Conservation (phyloP, 108 stramenopile species). For the Thalassiosira profunda region DNA sequence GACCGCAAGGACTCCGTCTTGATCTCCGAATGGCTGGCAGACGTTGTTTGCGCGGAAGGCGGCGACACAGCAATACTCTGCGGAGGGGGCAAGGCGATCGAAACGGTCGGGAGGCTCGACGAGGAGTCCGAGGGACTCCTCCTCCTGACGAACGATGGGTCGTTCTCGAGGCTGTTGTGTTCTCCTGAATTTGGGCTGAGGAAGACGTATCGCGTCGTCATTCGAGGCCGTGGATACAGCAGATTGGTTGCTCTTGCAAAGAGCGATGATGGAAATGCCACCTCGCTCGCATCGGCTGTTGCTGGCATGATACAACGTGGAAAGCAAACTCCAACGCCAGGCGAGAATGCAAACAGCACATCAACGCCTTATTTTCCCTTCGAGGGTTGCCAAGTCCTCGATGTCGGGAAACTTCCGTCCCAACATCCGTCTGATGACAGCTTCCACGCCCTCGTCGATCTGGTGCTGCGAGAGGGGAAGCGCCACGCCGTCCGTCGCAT, state of each 20-base stretch:
- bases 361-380: slow-evolving; percentile 10
- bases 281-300: slow-evolving; percentile 5
- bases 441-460: slow-evolving; percentile 23
- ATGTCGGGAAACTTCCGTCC: slow-evolving; percentile 24
- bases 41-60: background rate
- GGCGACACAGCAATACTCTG: background rate
- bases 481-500: slow-evolving; percentile 35
- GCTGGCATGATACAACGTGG: slow-evolving; percentile 20
- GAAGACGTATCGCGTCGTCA: slow-evolving; percentile 37
- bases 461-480: slow-evolving; percentile 30
- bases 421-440: slow-evolving; percentile 28
- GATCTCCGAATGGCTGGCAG: slow-evolving; percentile 34
- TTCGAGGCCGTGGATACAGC: slow-evolving; percentile 13
- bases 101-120: slow-evolving; percentile 75
- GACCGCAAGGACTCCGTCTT: slow-evolving; percentile 26
- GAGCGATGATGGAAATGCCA: background rate
- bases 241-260: background rate
- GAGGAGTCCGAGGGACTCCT: slow-evolving; percentile 75
- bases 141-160: slow-evolving; percentile 81
- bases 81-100: slow-evolving; percentile 14
- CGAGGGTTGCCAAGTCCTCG: slow-evolving; percentile 24
- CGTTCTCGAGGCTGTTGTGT: slow-evolving; percentile 32
- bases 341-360: background rate
- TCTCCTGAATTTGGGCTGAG: slow-evolving; percentile 35
- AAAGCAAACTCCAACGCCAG: background rate